These are phyloP conservation scores for Luzula sylvatica DNA, from an alignment of 176 grass and related monocot species.

Conservation along the genomic window DNA sequence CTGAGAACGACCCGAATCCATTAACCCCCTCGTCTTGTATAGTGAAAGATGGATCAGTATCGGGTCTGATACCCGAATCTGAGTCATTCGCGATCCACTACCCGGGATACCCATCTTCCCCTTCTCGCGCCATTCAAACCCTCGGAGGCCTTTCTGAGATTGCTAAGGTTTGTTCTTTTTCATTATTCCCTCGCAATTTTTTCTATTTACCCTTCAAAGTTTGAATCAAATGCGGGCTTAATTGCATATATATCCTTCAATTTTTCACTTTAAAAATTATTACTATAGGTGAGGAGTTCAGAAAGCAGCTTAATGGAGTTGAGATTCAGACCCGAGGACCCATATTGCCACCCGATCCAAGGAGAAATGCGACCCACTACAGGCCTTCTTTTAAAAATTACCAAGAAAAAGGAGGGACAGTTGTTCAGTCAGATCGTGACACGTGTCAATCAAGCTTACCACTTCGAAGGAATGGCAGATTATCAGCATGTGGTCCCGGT, in stretches of 20 bases:
- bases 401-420: constrained; percentile 1
- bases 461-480: constrained; percentile 88
- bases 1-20: too few relatives aligned
- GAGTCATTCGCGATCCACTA: constrained; percentile 66
- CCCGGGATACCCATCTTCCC: constrained; percentile 66
- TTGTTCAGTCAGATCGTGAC: constrained; percentile 48
- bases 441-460: constrained; percentile 46
- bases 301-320: constrained; percentile 39
- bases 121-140: constrained; percentile 30
- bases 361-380: constrained; percentile 30
- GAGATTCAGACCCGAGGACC: constrained; percentile 76
- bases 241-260: not conserved
- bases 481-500: constrained; percentile 77
- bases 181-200: too few relatives aligned
- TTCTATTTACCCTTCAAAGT: too few relatives aligned
- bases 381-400: constrained; percentile 52
- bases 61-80: constrained; percentile 33
- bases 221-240: too few relatives aligned
- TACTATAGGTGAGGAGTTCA: constrained; percentile 33
- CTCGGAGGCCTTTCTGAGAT: constrained; percentile 59
- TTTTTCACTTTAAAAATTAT: not conserved
- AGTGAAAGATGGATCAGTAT: constrained; percentile 44
- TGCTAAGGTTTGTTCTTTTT: constrained; percentile 29
- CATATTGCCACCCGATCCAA: constrained; percentile 62
- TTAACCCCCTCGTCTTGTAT: constrained; percentile 26